Percentiles rank a stretch among this genome's conserved stretches.
These are phyloP conservation scores for Spathaspora hagerdaliae DNA, from an alignment of 805 yeast genomes.

Conservation along the genomic window DNA sequence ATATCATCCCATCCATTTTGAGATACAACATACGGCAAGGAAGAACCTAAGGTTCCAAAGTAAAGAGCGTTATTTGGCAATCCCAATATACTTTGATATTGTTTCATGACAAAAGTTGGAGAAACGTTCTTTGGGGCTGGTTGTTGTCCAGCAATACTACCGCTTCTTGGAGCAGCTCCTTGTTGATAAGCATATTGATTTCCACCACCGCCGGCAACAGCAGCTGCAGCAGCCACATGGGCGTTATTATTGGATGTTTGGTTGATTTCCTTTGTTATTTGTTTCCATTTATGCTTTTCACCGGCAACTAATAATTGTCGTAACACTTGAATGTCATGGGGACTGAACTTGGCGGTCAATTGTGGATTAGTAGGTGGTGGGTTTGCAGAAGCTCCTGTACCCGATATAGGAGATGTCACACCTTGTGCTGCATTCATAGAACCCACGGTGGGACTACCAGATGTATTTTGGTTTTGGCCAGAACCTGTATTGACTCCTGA, in stretches of 20 bases:
- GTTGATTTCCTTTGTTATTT: conserved; percentile 41
- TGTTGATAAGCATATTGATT: neutral
- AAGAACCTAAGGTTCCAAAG: conserved; percentile 44
- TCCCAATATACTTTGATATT: conserved; percentile 52
- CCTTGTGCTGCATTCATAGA: neutral
- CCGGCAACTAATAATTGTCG: conserved; percentile 46
- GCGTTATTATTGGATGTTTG: conserved; percentile 6
- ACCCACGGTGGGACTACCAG: neutral
- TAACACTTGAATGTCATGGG: conserved; percentile 44
- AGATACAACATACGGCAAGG: conserved; percentile 49
- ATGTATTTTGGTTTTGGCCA: neutral
- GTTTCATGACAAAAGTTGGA: conserved; percentile 51
- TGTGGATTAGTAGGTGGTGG: conserved; percentile 6
- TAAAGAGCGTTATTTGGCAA: conserved; percentile 45
- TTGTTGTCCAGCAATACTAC: conserved; percentile 1
- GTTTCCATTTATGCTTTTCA: conserved; percentile 59
- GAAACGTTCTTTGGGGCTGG: conserved; percentile 37
- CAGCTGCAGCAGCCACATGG: conserved; percentile 2
- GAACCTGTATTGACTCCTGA: neutral
- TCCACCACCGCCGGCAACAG: conserved; percentile 6
- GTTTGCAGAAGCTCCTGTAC: conserved; percentile 8
- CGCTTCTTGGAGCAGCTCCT: neutral
- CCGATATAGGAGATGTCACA: conserved; percentile 1
- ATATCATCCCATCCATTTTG: conserved; percentile 43
- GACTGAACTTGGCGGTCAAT: conserved; percentile 26